Conservation (phyloP, 2,329 filamentous ascomycete species). For the Cladosporium oxysporum region DNA sequence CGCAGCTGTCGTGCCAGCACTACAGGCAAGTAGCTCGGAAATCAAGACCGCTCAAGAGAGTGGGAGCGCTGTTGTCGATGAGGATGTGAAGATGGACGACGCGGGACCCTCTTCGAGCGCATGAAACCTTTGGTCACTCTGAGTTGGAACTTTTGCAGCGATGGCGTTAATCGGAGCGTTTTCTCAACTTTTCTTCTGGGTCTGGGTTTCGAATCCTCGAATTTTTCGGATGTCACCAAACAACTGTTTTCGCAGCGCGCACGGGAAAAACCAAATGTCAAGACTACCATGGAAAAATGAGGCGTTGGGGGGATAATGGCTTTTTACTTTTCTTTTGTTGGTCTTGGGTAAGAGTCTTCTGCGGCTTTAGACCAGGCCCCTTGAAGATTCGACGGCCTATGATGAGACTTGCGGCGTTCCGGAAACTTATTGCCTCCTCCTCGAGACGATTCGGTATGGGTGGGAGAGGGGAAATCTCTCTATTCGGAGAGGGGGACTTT, state of each 20-base stretch:
- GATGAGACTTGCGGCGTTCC: background rate
- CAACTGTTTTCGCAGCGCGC: background rate
- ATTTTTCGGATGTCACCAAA: slow-evolving; percentile 1
- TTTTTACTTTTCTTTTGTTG: background rate
- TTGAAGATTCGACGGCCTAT: background rate
- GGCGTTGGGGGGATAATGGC: slow-evolving; percentile 2
- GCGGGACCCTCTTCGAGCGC: slow-evolving; percentile 10
- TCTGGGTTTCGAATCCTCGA: slow-evolving; percentile 5
- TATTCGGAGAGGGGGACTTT: background rate
- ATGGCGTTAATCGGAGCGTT: slow-evolving; percentile 12
- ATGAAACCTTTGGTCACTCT: background rate
- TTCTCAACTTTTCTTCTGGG: slow-evolving; percentile 1
- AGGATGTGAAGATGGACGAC: slow-evolving; percentile 35
- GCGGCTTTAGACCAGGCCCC: background rate
- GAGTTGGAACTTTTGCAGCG: slow-evolving; percentile 6
- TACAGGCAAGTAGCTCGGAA: slow-evolving; percentile 30
- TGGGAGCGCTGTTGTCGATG: slow-evolving; percentile 29
- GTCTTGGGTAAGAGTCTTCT: background rate
- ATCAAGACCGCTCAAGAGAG: slow-evolving; percentile 16
- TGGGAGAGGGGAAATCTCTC: background rate
- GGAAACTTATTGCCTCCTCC: background rate
- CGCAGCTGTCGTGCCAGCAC: slow-evolving; percentile 28
- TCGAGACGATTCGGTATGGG: background rate
- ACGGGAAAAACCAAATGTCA: background rate
- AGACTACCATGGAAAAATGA: slow-evolving; percentile 6